phyloP scores from a whole-genome alignment of 164 flowering plant genomes.

The Akebia trifoliata region DNA sequence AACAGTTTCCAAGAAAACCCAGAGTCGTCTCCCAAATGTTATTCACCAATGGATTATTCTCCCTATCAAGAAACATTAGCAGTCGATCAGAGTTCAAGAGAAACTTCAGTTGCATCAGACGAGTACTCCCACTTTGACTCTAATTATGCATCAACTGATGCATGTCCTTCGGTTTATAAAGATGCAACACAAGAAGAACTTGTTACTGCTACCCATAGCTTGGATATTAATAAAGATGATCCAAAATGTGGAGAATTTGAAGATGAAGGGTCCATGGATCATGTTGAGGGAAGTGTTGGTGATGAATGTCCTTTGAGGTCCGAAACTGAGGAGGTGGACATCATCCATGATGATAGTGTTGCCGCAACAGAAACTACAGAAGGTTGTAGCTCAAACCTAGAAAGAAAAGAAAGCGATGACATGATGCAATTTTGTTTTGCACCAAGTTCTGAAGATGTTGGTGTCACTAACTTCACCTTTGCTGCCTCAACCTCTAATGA shows the following conservation, averaged over 20 bases:
- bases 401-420: slow-evolving; percentile 35
- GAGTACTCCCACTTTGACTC: slow-evolving; percentile 25
- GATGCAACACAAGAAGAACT: slow-evolving; percentile 46
- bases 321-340: slow-evolving; percentile 45
- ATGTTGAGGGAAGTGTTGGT: slow-evolving; percentile 12
- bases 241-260: slow-evolving; percentile 17
- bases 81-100: slow-evolving; percentile 33
- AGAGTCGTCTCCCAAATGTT: slow-evolving; percentile 48
- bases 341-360: slow-evolving; percentile 19
- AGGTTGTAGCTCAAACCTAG: slow-evolving; percentile 29
- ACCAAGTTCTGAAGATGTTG: slow-evolving; percentile 31
- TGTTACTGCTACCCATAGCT: slow-evolving; percentile 32
- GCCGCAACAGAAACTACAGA: slow-evolving; percentile 36
- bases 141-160: slow-evolving; percentile 19
- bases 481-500: slow-evolving; percentile 54
- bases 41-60: slow-evolving; percentile 90
- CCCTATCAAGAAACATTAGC: slow-evolving; percentile 60
- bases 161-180: slow-evolving; percentile 25
- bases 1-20: slow-evolving; percentile 28
- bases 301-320: slow-evolving; percentile 33
- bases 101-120: slow-evolving; percentile 48
- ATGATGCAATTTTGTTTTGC: slow-evolving; percentile 27
- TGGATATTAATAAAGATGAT: slow-evolving; percentile 38
- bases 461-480: slow-evolving; percentile 52
- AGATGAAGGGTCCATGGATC: slow-evolving; percentile 16